Percentiles rank a stretch among this genome's conserved stretches.
These are phyloP conservation scores for Leptographium procerum DNA, from an alignment of 2,329 filamentous ascomycete genomes.

Conservation along the genomic window DNA sequence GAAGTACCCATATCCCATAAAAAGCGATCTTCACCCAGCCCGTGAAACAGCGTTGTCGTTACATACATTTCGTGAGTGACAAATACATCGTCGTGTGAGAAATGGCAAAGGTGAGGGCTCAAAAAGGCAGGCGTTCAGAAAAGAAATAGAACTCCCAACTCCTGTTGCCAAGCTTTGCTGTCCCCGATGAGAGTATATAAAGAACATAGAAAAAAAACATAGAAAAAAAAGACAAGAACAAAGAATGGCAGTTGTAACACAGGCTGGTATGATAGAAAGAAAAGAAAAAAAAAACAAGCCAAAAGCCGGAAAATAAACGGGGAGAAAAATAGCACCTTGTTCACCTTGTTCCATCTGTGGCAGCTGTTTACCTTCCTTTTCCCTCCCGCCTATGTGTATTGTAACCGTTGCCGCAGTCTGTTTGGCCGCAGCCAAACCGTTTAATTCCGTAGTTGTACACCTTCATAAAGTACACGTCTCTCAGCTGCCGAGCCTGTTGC, in stretches of 20 bases:
- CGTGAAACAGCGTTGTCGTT: not conserved
- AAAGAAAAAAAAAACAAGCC: not conserved
- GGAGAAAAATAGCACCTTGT: not conserved
- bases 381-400: not conserved
- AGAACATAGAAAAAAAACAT: not conserved
- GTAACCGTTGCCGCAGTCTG: not conserved
- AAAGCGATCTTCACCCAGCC: not conserved
- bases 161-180: not conserved
- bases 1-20: not conserved
- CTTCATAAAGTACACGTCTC: not conserved
- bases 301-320: not conserved
- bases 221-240: not conserved
- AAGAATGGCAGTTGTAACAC: not conserved
- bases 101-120: no score
- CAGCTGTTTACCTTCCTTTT: not conserved
- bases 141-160: not conserved
- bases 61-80: not conserved
- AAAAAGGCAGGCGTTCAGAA: not conserved
- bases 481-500: conserved; percentile 17
- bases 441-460: not conserved
- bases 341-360: not conserved
- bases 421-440: not conserved
- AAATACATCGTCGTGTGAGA: not conserved
- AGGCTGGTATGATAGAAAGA: not conserved
- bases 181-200: not conserved